Evolutionary conservation across 139 green algal genomes (phyloP), one percentile per base, ranked within the genome.

Genomic region (Eudorina sp.): DNA sequence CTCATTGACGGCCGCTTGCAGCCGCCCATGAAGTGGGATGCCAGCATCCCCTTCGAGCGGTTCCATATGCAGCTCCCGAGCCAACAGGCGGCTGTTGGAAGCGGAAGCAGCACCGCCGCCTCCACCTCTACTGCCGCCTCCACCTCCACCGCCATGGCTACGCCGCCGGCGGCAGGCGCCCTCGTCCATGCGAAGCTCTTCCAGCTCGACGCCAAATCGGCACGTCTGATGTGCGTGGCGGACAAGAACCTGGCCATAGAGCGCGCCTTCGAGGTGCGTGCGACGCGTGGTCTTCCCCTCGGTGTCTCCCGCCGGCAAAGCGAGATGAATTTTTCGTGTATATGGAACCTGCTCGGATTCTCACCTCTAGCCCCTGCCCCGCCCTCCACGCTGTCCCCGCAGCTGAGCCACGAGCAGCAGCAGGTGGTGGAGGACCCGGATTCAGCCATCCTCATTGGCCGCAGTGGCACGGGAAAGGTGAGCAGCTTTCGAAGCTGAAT

Each of bases 381-480:
- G n/a, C n/a, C n/a, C n/a, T n/a, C n/a, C n/a, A n/a, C n/a, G n/a
- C n/a, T n/a, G n/a, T n/a, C n/a, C n/a, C n/a, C 6, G 29, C 46
- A 88, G 68, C 31, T 81, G 23, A 72, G 27, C 53, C 2, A 11
- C 36, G 77, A 75, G 43, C 68, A 82, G 55, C 34, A 74, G 43
- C 40, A 76, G 27, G 27, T 75, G 27, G 40, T 51, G 29, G 3
- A 60, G 36, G 29, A 58, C 16, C 9, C 29, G 2, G n/a, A 4
- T 41, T 86, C 79, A 25, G 16, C 53, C 29, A 75, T 89, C 46
- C 18, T 91, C 27, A 70, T 91, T 19, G 90, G 87, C 25, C 62
- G 90, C 31, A 84, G 46, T 36, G 90, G 90, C 51, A 93, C 90
- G 1, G 90, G 90, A 27, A 93, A 93, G 87, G 38, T 90, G n/a